phyloP scores from a whole-genome alignment of 768 basidiomycete species.

The Neoboletus brunneissimus region DNA sequence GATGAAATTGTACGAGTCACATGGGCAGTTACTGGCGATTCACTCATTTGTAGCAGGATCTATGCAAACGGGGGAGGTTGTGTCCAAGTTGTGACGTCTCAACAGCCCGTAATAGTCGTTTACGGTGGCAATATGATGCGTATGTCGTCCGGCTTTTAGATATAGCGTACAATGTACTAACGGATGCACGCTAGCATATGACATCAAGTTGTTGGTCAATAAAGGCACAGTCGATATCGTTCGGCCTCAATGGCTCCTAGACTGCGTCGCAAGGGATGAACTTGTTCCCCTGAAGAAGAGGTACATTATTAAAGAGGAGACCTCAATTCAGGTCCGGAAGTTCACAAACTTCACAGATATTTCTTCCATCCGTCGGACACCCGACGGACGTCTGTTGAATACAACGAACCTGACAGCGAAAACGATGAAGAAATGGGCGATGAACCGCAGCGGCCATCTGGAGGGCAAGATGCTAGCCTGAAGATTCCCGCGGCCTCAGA shows the following conservation, averaged over 20 bases:
- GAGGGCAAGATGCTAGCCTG: conserved; percentile 18
- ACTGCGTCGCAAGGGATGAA: conserved; percentile 62
- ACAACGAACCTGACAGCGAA: conserved; percentile 40
- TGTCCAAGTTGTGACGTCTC: conserved; percentile 56
- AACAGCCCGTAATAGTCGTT: conserved; percentile 54
- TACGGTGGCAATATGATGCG: conserved; percentile 71
- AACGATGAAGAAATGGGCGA: conserved; percentile 29
- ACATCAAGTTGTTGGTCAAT: conserved; percentile 66
- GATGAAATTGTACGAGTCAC: conserved; percentile 53
- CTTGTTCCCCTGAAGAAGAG: conserved; percentile 63
- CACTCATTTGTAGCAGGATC: conserved; percentile 45
- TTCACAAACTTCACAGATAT: conserved; percentile 45
- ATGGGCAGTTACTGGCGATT: background rate
- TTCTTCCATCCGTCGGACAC: conserved; percentile 70
- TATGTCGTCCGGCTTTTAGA: conserved; percentile 36
- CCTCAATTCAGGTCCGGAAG: background rate
- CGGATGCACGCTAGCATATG: conserved; percentile 49
- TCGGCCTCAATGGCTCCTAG: conserved; percentile 77
- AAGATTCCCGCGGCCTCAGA: background rate
- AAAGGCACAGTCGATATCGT: conserved; percentile 72
- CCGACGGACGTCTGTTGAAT: conserved; percentile 51
- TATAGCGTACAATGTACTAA: background rate
- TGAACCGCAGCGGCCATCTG: conserved; percentile 1
- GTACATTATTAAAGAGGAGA: conserved; percentile 36
- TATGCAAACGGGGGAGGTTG: conserved; percentile 65